Base-by-base conservation (phyloP, 1,139 yeast genomes). In the Geotrichum macrosporum region DNA sequence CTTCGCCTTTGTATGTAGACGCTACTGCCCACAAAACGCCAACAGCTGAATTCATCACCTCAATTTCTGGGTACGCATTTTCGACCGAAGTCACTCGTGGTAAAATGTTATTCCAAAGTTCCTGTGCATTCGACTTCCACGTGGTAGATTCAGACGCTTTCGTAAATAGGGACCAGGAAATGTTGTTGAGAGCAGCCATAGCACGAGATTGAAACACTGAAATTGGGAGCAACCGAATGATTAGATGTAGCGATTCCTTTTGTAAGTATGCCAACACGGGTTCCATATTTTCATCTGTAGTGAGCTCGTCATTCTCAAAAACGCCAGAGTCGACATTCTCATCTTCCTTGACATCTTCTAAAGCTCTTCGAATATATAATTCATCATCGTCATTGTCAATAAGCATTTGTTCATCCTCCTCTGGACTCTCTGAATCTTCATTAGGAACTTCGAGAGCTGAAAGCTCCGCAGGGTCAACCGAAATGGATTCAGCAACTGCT, bases 111-210 rank as follows among this genome's bases (percentile, higher is more conserved):
- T 42, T 47, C 68, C 68, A 66, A n/a, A 62, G 41, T 22, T 53
- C 54, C 22, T 53, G 53, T 4, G 67, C 64, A 12, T 54, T 53
- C 4, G 35, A 35, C 21, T 46, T 47, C 68, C 69, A 66, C 21
- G 47, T 47, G 4, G 51, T 42, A 5, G 52, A 43, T 5, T 47
- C 44, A 10, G 53, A 13, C 51, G 47, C 46, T 48, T 54, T 38
- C 4, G 58, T 49, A 29, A 56, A 50, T 31, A 61, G 46, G 12
- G 67, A 57, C 72, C 72, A 68, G 13, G 67, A 59, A 18, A 64
- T 47, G 48, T 89, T 89, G 64, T 86, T 87, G 60, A 87, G 71
- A 13, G 85, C 79, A 15, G 78, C 73, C 46, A 85, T 67, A 2
- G 81, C 72, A 56, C 84, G 77, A 21, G 77, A 71, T 26, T 74